Evolutionary conservation across 2,329 filamentous ascomycete species (phyloP), one percentile per base, ranked within the genome.

Genomic region (Claviceps paspali): DNA sequence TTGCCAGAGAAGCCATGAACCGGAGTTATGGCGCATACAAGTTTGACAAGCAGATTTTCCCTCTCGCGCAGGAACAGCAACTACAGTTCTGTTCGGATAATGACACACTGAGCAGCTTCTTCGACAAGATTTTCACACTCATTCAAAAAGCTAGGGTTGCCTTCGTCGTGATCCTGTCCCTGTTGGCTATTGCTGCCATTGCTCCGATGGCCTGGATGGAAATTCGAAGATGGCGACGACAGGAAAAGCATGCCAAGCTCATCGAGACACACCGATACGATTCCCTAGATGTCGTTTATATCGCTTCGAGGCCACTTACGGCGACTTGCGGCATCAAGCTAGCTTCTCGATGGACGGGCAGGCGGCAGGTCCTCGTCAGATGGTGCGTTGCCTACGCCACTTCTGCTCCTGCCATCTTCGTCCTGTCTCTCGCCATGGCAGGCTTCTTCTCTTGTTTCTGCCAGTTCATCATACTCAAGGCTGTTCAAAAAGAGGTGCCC

Each of bases 331-430:
- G 87, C 29, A 70, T 94, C 53, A 79, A 72, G 58, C 48, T 82
- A 15, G 74, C 82, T 6, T 70, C 69, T 36, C 68, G 64, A 40
- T 76, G 88, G 59, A 72, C 70, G 37, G 57, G 72, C 56, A 61
- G 79, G 47, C 70, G 73, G 36, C 79, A 85, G 55, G 72, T 82
- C 32, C 68, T 94, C 29, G 68, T 77, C 8, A 76, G 87, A 43
- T 95, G 87, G 86, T 74, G 76, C 36, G 65, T 91, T 44, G 82
- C 87, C 7, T 95, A 95, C 53, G 78, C 77, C n/a, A 94, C 86
- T 0, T 86, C 86, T 1, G 61, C 80, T 0, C 75, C 84, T 0
- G 87, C 86, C 14, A 64, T 95, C n/a, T 87, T 95, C 49, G 73
- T 95, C 5, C 69, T 95, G 6, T 79, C 80, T 5, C 74, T 95